Conservation (phyloP, 768 basidiomycete genomes). For the Mycena filopes region DNA sequence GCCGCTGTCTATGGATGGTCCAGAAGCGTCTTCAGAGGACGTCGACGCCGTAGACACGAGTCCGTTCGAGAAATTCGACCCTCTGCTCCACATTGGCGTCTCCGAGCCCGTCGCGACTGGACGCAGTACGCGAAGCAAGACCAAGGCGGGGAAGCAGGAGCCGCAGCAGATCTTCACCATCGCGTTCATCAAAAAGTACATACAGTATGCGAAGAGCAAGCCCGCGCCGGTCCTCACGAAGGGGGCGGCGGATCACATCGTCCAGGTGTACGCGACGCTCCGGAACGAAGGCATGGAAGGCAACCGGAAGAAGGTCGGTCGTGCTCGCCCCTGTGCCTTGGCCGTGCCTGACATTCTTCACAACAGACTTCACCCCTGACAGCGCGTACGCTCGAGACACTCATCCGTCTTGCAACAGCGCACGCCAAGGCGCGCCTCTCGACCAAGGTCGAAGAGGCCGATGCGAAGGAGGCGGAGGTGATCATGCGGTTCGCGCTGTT, state of each 20-base stretch:
- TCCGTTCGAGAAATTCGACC: conserved; percentile 97
- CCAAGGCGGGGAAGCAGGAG: conserved; percentile 56
- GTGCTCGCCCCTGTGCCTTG: conserved; percentile 13
- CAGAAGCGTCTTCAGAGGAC: conserved; percentile 59
- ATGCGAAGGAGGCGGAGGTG: conserved; percentile 91
- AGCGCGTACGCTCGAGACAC: conserved; percentile 97
- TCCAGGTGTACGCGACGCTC: conserved; percentile 89
- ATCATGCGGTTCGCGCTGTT: conserved; percentile 98
- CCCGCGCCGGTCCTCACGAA: conserved; percentile 87
- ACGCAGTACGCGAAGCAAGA: conserved; percentile 61
- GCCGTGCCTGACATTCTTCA: conserved; percentile 20
- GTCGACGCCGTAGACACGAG: conserved; percentile 73
- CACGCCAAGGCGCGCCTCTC: conserved; percentile 97
- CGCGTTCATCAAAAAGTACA: conserved; percentile 96
- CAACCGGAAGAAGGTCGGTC: conserved; percentile 83
- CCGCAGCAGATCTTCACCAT: conserved; percentile 90
- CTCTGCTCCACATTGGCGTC: conserved; percentile 90
- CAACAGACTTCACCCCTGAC: conserved; percentile 93
- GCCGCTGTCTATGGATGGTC: conserved; percentile 88
- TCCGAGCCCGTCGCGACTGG: conserved; percentile 54
- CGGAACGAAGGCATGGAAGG: conserved; percentile 93
- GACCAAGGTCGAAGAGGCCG: conserved; percentile 80
- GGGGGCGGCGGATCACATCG: conserved; percentile 94
- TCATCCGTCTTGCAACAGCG: conserved; percentile 97
- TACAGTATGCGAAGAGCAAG: conserved; percentile 95